These are phyloP conservation scores for Talaromyces marneffei DNA, from an alignment of 2,329 filamentous ascomycete genomes.

Conservation along the genomic window DNA sequence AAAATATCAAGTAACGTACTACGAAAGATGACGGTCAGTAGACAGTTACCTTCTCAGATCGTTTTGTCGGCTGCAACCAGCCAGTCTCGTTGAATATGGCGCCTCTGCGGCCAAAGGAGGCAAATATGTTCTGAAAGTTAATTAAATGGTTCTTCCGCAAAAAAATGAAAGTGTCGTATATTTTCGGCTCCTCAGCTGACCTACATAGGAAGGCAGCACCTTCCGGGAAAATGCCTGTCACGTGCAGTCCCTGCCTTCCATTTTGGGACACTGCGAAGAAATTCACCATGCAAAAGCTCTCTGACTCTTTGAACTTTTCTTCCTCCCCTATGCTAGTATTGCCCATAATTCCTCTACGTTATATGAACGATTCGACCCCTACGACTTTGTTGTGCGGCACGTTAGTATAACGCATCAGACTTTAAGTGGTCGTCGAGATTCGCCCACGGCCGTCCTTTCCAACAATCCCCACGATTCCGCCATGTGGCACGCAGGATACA, in stretches of 20 bases:
- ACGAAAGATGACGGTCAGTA: not conserved
- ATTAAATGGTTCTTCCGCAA: not conserved
- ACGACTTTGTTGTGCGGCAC: not conserved
- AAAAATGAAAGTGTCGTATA: not conserved
- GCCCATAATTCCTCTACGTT: not conserved
- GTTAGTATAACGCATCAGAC: not conserved
- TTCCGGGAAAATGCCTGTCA: not conserved
- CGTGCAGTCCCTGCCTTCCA: not conserved
- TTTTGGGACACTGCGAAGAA: not conserved
- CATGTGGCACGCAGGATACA: not conserved
- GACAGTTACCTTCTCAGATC: not conserved
- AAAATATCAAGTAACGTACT: too few species aligned
- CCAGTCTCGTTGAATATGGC: not conserved
- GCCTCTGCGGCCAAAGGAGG: not conserved
- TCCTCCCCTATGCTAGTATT: not conserved
- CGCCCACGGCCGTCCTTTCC: not conserved
- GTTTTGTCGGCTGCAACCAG: not conserved
- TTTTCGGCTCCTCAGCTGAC: not conserved
- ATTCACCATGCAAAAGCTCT: not conserved
- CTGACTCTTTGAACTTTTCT: not conserved
- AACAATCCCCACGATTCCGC: not conserved
- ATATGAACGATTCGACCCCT: not conserved
- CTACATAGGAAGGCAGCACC: not conserved
- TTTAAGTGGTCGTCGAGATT: not conserved
- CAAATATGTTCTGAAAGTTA: not conserved